Conservation (phyloP, 805 yeast species). For the Teunomyces kruisii region DNA sequence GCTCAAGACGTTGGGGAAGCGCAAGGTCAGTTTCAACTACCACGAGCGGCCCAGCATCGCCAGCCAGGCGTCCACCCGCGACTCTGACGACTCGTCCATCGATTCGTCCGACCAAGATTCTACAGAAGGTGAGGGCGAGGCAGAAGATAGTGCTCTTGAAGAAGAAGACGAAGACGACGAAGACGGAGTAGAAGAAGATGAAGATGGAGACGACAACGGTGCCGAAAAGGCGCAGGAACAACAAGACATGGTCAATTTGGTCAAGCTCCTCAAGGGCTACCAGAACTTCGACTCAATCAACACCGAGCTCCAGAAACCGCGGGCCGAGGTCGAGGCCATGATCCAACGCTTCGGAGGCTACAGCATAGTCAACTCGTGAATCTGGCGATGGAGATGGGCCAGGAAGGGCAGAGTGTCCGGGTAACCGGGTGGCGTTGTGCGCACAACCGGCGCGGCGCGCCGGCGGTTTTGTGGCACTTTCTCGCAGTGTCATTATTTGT, state of each 20-base stretch:
- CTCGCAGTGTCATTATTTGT: constrained; percentile 1
- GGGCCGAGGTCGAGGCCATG: constrained; percentile 54
- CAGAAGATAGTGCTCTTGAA: constrained; percentile 8
- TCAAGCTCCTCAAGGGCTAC: constrained; percentile 49
- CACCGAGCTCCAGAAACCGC: constrained; percentile 61
- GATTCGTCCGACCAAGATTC: constrained; percentile 6
- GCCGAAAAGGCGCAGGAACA: constrained; percentile 13
- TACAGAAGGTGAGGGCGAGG: constrained; percentile 8
- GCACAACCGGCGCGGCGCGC: constrained; percentile 1
- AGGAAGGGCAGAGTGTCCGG: constrained; percentile 1
- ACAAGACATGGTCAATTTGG: constrained; percentile 33
- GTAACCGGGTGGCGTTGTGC: constrained; percentile 3
- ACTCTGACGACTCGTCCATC: constrained; percentile 1
- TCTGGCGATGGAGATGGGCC: no score
- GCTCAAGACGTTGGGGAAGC: constrained; percentile 19
- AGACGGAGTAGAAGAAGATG: constrained; percentile 8
- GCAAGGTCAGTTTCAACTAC: constrained; percentile 36
- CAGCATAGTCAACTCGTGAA: constrained; percentile 33
- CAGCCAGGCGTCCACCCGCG: constrained; percentile 4
- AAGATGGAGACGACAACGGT: constrained; percentile 15
- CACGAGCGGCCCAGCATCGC: constrained; percentile 4
- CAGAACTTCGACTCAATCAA: constrained; percentile 67
- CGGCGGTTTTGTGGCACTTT: neutral
- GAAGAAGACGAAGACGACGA: constrained; percentile 6
- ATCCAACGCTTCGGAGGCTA: constrained; percentile 36